A percentile compares a stretch with the other conserved stretches of the same genome.
phyloP scores from a whole-genome alignment of 23 red algal genomes.

The Gracilaria domingensis region DNA sequence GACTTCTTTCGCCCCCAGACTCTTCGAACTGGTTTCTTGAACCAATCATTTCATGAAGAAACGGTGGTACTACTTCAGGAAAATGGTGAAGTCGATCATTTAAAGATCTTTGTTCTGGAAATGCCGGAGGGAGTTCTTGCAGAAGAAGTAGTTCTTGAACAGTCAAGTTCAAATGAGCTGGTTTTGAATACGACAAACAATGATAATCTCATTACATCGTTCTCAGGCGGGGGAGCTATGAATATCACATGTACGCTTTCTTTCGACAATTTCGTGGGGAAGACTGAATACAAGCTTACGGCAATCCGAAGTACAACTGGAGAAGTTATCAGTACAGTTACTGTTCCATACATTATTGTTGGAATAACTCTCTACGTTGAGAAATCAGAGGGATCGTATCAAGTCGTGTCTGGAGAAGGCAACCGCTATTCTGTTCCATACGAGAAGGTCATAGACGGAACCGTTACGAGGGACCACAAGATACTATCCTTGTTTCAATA shows the following conservation, averaged over 20 bases:
- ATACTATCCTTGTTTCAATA: conserved; percentile 60
- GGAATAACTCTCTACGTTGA: conserved; percentile 62
- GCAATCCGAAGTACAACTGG: conserved; percentile 31
- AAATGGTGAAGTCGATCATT: conserved; percentile 54
- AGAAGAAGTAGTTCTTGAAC: conserved; percentile 55
- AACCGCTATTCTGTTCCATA: conserved; percentile 53
- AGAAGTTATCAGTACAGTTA: conserved; percentile 26
- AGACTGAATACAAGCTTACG: conserved; percentile 50
- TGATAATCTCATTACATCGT: conserved; percentile 55
- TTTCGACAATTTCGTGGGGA: conserved; percentile 75
- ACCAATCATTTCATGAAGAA: conserved; percentile 39
- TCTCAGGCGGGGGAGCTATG: conserved; percentile 1
- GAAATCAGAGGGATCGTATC: background rate
- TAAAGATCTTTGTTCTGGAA: conserved; percentile 47
- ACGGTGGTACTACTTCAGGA: conserved; percentile 44
- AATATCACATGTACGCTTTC: conserved; percentile 57
- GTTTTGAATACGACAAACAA: conserved; percentile 48
- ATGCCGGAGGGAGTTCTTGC: conserved; percentile 25
- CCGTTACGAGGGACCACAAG: conserved; percentile 1
- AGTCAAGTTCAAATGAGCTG: conserved; percentile 51
- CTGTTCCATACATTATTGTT: conserved; percentile 54
- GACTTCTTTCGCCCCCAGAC: conserved; percentile 24
- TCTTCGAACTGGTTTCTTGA: conserved; percentile 32
- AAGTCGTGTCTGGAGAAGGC: conserved; percentile 55
- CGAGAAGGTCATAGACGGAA: conserved; percentile 31